Base-by-base conservation (phyloP, 371 early-diverging fungal species). In the Circinella umbellata region DNA sequence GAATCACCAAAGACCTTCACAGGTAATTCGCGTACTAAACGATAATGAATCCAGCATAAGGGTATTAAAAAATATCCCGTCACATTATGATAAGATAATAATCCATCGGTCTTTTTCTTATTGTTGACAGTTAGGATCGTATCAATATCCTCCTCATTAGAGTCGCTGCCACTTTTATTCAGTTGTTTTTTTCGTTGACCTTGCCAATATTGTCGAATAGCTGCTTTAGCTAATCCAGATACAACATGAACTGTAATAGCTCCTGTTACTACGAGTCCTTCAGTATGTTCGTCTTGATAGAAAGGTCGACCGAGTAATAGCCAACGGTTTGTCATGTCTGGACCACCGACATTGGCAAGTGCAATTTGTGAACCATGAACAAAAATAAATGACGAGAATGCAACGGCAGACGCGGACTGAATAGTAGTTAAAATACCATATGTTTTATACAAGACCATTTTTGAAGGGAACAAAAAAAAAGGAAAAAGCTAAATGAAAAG, bases 261-360 rank as follows among this genome's bases (percentile, higher is more conserved):
- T 5, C 84, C 84, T 15, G 80, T 78, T 4, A 84, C 80, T 4
- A 84, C 37, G 3, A 80, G 15, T 0, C 74, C 73, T 61, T 84
- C 85, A 35, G 75, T 48, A 46, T 79, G 78, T 14, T 76, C 71
- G 66, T 84, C 85, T 74, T 84, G 85, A 51, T 84, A 84, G 20
- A 84, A 67, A 3, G 85, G 82, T 67, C 85, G 68, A 3, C 76
- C 79, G 18, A 82, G 59, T 36, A 82, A 64, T 14, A 84, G 55
- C 69, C 68, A 74, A n/a, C 74, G 73, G 59, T 84, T 79, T 37
- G 78, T 68, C 38, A 69, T 59, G 39, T 67, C 68, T 8, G 69
- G 72, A 17, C 85, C 85, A 20, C 76, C 77, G 1, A 80, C 42
- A 34, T 79, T 76, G 17, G 78, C 77, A 48, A 71, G 67, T 13